Evolutionary conservation across 371 early-diverging fungal genomes (phyloP), one percentile per base, ranked within the genome.

Genomic region (Mucor lusitanicus): DNA sequence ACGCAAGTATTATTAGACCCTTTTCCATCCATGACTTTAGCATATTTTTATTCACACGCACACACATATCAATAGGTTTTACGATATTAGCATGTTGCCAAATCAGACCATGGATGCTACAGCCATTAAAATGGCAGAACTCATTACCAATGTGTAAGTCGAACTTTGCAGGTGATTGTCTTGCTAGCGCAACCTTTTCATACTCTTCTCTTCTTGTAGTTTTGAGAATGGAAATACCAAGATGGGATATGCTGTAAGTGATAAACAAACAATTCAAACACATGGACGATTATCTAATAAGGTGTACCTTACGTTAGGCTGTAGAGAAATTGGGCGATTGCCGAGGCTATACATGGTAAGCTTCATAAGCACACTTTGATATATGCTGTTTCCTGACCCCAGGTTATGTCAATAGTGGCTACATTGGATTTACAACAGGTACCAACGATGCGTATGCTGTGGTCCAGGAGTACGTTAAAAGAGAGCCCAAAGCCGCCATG

Each of bases 381-480:
- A 35, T 40, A 13, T 6, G 53, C 12, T 30, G 30, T 30, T 30
- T 30, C 2, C 30, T 30, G 30, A 30, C 30, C 30, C 2, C 30
- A n/a, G n/a, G n/a, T n/a, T n/a, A 60, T 39, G 0, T 15, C 27
- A 2, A 37, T 37, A 81, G 85, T 46, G 88, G 88, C n/a, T 83
- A 84, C 63, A 85, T 87, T 48, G 86, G 86, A 3, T 89, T 87
- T 53, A 86, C 86, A 25, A 82, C 87, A 0, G 85, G 83, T 25
- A 87, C 87, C 12, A 84, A 86, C 27, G 87, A 87, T 64, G 84
- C 84, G 0, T 81, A 79, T 67, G 65, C 79, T 2, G 85, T 89
- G 0, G 76, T 87, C 0, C 62, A 82, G n/a, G 79, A 78, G 56
- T 87, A 86, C 35, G 72, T 75, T 4, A 63, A 69, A 19, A 40